These are phyloP conservation scores for Elsinoe perseae DNA, from an alignment of 2,329 filamentous ascomycete genomes.

Conservation along the genomic window DNA sequence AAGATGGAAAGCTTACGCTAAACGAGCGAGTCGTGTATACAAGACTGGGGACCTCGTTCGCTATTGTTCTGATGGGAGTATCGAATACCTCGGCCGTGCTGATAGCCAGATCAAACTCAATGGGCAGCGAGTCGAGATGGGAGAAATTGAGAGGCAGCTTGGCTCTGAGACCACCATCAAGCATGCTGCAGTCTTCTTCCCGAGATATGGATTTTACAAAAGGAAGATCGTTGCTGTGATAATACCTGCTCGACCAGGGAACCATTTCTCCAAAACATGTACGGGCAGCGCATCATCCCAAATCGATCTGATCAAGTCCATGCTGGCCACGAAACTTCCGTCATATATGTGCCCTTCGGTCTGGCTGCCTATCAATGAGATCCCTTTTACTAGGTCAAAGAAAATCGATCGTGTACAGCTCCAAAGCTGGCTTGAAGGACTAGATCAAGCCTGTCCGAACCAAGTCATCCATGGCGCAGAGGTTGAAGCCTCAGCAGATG, in stretches of 20 bases:
- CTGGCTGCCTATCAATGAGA: conserved; percentile 56
- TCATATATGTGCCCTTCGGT: conserved; percentile 69
- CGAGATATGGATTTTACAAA: too few species aligned
- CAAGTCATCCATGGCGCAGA: conserved; percentile 25
- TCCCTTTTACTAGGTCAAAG: conserved; percentile 63
- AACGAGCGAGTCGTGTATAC: conserved; percentile 7
- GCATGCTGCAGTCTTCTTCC: conserved; percentile 17
- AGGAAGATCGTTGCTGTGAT: conserved; percentile 17
- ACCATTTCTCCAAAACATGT: not conserved
- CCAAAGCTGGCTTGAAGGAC: conserved; percentile 18
- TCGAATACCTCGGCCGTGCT: conserved; percentile 21
- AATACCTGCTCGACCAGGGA: conserved; percentile 21
- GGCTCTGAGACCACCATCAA: conserved; percentile 26
- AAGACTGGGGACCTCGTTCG: conserved; percentile 23
- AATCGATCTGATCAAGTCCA: not conserved
- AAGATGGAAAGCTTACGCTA: conserved; percentile 17
- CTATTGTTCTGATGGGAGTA: conserved; percentile 20
- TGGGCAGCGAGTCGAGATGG: conserved; percentile 22
- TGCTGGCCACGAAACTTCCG: too few species aligned
- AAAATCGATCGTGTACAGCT: conserved; percentile 54
- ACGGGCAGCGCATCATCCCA: not conserved
- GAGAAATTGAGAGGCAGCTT: conserved; percentile 19
- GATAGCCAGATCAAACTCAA: conserved; percentile 22
- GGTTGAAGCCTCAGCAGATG: conserved; percentile 38
- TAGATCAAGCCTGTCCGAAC: too few species aligned